Percentiles rank a stretch among this genome's conserved stretches.
Conservation (phyloP, 768 basidiomycete species). For the Ramaria rubella region DNA sequence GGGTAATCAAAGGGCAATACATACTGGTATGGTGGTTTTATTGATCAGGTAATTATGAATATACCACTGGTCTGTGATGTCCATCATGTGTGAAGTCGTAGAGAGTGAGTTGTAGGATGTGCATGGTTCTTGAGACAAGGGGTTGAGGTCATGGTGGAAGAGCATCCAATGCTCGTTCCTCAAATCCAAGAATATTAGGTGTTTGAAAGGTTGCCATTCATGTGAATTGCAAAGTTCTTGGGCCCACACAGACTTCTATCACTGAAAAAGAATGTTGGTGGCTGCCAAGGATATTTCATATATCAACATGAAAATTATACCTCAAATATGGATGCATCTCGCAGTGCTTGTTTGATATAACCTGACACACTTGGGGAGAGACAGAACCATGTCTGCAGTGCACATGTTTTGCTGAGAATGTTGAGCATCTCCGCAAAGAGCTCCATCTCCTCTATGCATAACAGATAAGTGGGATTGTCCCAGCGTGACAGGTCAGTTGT, state of each 20-base stretch:
- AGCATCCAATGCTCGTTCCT: not conserved
- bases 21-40: not conserved
- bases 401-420: not conserved
- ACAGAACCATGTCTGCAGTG: not conserved
- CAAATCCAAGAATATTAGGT: not conserved
- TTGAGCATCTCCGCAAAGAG: not conserved
- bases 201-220: not conserved
- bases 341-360: not conserved
- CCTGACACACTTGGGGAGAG: not conserved
- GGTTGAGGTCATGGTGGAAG: not conserved
- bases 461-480: not conserved
- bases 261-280: not conserved
- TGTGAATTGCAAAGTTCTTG: not conserved
- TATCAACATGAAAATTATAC: too few relatives aligned
- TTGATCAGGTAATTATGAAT: not conserved
- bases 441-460: slow-evolving; percentile 1
- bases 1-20: not conserved
- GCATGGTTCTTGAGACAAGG: not conserved
- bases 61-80: not conserved
- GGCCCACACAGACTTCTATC: not conserved
- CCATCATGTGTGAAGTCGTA: not conserved
- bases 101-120: not conserved
- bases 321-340: not conserved
- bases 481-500: not conserved
- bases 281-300: too few relatives aligned